Base-by-base conservation (phyloP, 805 yeast species). In the Nematodospora valgi region DNA sequence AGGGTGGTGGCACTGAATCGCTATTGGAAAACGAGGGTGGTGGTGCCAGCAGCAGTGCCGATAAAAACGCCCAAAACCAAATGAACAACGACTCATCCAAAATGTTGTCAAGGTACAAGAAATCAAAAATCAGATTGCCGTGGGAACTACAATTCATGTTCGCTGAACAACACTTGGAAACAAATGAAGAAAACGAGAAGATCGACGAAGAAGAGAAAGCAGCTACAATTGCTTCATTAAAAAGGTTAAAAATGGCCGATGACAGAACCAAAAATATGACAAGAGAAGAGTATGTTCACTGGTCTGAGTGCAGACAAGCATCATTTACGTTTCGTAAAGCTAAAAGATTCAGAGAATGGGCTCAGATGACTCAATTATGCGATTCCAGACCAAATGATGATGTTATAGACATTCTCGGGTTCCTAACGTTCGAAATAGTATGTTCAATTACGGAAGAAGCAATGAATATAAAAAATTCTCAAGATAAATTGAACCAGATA, bases 261-360 rank as follows among this genome's bases (percentile, higher is more conserved):
- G 96, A 93, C 34, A 72, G 98, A 43, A 93, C 98, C 0, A 77
- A 71, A 45, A 75, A 82, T 47, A 93, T 93, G 98, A 93, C 98
- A 1, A 83, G 80, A 52, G 96, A 93, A 50, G 98, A 93, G 55
- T 93, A 93, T 52, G 98, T 89, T 12, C 98, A 93, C 56, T 93
- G 98, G 97, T 86, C 96, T 9, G 98, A 93, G 53, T 93, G 98
- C 61, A 76, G 98, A 43, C 98, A 93, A 58, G 98, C 98, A 1
- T 82, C 94, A 40, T 93, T 93, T 57, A 93, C 98, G 1, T 93
- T 88, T 51, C 74, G 97, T 47, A 93, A 93, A 56, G 84, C 85
- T n/a, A 88, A 88, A 56, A 68, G 97, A 51, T 93, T 93, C 56
- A 75, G 91, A 52, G 98, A 93, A 50, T 93, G 98, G 98, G 91